Base-by-base conservation (phyloP, 176 grass and related monocot genomes). In the Echinochloa phyllopogon region DNA sequence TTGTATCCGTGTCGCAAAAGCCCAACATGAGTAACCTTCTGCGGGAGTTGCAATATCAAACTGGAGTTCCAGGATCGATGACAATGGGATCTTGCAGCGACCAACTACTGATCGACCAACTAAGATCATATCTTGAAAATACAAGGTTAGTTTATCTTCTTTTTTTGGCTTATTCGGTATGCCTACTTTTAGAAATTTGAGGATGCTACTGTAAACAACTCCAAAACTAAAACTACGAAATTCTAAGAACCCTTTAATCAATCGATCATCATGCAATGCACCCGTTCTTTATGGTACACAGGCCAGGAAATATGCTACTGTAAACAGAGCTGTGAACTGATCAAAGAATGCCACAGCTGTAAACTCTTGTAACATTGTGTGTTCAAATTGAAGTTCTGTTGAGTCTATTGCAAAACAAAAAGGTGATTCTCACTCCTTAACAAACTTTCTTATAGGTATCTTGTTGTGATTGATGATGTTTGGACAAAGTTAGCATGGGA, bases 1-100 rank as follows among this genome's bases (percentile, higher is more conserved):
- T 71, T 47, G 67, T 69, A 11, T 69, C 67, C 14, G 40, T 69
- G 14, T 69, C 67, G n/a, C 67, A 69, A 12, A 69, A 71, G 12
- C 68, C 68, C n/a, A 71, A 71, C 41, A 71, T 71, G 41, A 71
- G 8, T 25, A 71, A 8, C n/a, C 10, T 71, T 47, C 41, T 71
- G 25, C 2, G 68, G 2, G 41, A 71, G 0, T 2, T 71, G 6
- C 21, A 25, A 71, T 71, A 14, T 25, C 41, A 47, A 71, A 25
- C 10, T 71, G 68, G 68, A 71, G 68, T 6, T 23, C 10, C 0
- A 71, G 12, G 23, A n/a, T n/a, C n/a, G n/a, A n/a, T n/a, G n/a
- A n/a, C n/a, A n/a, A n/a, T n/a, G n/a, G n/a, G n/a, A 47, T 3
- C 41, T 71, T 71, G 41, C 68, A 71, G 68, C 0, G 41, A 47